Conservation (phyloP, 208 protist genomes). For the Leishmania guyanensis region DNA sequence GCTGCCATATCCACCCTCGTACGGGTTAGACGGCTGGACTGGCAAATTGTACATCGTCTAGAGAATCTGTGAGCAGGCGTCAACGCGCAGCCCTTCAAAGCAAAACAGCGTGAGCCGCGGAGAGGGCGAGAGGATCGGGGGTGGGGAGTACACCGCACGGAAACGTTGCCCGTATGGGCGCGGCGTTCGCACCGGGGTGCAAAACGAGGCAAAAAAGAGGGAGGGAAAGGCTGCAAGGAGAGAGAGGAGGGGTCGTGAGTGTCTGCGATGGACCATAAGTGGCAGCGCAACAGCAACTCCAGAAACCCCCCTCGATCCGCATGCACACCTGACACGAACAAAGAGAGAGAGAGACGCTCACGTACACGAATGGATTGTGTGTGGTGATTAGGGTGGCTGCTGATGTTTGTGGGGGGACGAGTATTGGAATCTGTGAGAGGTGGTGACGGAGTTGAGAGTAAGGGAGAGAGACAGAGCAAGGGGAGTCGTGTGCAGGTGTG, state of each 20-base stretch:
- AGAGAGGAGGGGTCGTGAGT: not conserved
- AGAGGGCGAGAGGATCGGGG: not conserved
- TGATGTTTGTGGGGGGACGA: not conserved
- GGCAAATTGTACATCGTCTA: constrained; percentile 22
- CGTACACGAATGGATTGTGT: not conserved
- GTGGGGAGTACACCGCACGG: not conserved
- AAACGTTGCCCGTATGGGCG: not conserved
- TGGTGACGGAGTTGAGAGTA: not conserved
- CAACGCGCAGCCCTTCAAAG: not conserved
- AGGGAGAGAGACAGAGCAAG: not conserved
- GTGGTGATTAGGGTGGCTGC: not conserved
- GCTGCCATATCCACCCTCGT: constrained; percentile 27
- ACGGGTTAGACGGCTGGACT: constrained; percentile 25
- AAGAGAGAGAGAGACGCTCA: not conserved
- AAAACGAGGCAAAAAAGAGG: not conserved
- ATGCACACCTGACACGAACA: not conserved
- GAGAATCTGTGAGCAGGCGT: not conserved
- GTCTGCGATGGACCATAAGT: not conserved
- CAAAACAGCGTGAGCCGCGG: not conserved
- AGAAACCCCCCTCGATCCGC: not conserved
- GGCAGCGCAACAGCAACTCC: not conserved
- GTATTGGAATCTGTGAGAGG: not conserved
- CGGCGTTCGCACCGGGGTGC: not conserved
- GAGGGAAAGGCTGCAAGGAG: not conserved
- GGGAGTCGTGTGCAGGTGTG: not conserved